Evolutionary conservation across 139 green algal species (phyloP), one percentile per base, ranked within the genome.

Genomic region (Chlorella sp.): DNA sequence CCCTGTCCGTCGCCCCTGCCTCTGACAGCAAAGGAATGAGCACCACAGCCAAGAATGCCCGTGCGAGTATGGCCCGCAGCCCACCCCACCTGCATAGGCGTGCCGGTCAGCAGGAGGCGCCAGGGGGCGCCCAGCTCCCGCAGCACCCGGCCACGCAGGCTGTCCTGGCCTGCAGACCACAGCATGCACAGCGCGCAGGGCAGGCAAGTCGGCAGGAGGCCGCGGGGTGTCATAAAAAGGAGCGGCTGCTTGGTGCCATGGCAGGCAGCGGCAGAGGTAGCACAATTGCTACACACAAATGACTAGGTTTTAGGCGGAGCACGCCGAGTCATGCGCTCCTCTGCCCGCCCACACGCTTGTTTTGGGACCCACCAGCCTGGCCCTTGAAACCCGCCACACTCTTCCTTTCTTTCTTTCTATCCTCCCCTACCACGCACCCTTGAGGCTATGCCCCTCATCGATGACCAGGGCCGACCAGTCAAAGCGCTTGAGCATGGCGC

Each of bases 61-160:
- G n/a, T 68, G 60, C 12, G 24, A 12, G 71, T 3, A 30, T 32
- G 71, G 19, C 32, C 73, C 32, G 11, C 12, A 12, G 39, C 77
- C 77, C 22, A 7, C 15, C 79, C 14, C 42, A 92, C 86, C 87
- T 92, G 89, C 73, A 94, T 79, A 24, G 92, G 92, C 0, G 92
- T 95, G 64, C 93, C 94, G 16, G 95, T 97, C 71, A 97, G 90
- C 81, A 97, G 93, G 83, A 97, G 91, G 24, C 95, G 92, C 93
- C 91, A 93, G n/a, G 82, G 89, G 79, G 93, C 84, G 30, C 86
- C 73, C 39, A 91, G 34, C 19, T 79, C 90, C 34, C 87, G 80
- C 88, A 88, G 75, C 37, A 39, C 79, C 71, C 32, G 78, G 3
- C 82, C 85, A 61, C 90, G 95, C 86, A 95, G 96, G 89, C 96